Evolutionary conservation across 495 filamentous ascomycete genomes (phyloP), one percentile per base, ranked within the genome.

Genomic region (Hyaloscypha finlandica): DNA sequence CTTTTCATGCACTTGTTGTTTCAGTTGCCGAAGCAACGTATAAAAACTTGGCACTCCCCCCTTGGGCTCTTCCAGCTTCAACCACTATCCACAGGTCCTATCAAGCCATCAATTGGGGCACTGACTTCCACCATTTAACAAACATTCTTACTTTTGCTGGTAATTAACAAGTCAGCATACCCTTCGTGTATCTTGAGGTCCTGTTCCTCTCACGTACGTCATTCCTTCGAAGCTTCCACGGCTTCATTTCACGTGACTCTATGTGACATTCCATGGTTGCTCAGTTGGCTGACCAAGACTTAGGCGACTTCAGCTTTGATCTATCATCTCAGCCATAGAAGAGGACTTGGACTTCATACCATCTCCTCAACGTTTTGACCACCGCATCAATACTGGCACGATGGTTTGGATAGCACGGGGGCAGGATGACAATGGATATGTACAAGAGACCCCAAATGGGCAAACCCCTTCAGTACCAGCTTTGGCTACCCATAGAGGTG

Each of bases 391-490:
- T 37, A 48, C 9, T 48, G 11, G 11, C 42, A 48, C 35, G 14
- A 69, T 69, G 67, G 61, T 62, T 25, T 69, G 67, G 67, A 58
- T 62, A 32, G 42, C 61, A 8, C 62, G 62, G 6, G 67, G 67
- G 25, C 30, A 65, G 51, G 39, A 69, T 31, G 25, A 53, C 29
- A 61, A 54, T 61, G 67, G 67, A 9, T 65, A 45, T 25, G 57
- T 69, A 11, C 67, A 69, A 62, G 62, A 42, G 20, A 11, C 45
- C 19, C 62, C 67, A 56, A 51, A 71, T 35, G 70, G 68, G 14
- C 68, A 70, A 54, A 74, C 72, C 6, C 48, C 56, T 6, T 69
- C 73, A 6, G 71, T 71, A 0, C 73, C 75, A 22, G 73, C 73
- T 35, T 54, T 77, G 35, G 67, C 67, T 2, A 66, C 73, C 3